phyloP scores from a whole-genome alignment of 2,329 filamentous ascomycete genomes.

The Diplodia sapinea region DNA sequence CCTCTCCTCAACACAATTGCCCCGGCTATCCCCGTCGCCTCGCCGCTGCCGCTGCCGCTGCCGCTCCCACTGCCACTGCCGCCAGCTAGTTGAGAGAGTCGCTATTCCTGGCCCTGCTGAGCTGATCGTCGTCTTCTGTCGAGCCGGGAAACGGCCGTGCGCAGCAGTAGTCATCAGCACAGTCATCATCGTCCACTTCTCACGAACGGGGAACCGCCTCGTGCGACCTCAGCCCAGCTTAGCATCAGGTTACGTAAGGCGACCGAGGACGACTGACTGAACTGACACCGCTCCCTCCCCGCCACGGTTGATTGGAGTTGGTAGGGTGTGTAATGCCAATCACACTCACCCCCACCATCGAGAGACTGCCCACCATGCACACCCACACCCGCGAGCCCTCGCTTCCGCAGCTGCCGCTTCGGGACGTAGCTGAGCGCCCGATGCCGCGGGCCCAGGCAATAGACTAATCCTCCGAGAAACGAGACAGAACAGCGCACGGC shows the following conservation, averaged over 20 bases:
- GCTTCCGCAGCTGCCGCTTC: constrained; percentile 29
- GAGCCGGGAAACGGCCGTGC: not conserved
- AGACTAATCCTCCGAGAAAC: constrained; percentile 10
- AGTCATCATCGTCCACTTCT: not conserved
- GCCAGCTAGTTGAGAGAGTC: not conserved
- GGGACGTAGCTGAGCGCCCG: constrained; percentile 20
- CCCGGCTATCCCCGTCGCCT: not conserved
- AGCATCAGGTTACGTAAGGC: constrained; percentile 24
- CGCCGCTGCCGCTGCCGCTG: not conserved
- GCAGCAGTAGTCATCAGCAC: not conserved
- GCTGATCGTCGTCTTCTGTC: not conserved
- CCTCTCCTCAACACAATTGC: not conserved
- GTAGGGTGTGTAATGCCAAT: too few relatives aligned
- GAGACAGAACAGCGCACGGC: not conserved
- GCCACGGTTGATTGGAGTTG: not conserved
- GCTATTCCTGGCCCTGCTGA: constrained; percentile 21
- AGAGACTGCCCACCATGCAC: not conserved
- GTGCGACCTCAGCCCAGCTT: constrained; percentile 2
- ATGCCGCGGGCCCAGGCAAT: not conserved
- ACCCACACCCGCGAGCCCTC: not conserved
- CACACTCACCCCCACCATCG: not conserved
- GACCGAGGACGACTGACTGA: not conserved
- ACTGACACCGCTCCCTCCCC: not conserved
- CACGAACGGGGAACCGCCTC: constrained; percentile 3
- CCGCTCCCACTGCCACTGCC: not conserved